Evolutionary conservation across 805 yeast genomes (phyloP).

Genomic region (Metschnikowia santaceciliae): DNA sequence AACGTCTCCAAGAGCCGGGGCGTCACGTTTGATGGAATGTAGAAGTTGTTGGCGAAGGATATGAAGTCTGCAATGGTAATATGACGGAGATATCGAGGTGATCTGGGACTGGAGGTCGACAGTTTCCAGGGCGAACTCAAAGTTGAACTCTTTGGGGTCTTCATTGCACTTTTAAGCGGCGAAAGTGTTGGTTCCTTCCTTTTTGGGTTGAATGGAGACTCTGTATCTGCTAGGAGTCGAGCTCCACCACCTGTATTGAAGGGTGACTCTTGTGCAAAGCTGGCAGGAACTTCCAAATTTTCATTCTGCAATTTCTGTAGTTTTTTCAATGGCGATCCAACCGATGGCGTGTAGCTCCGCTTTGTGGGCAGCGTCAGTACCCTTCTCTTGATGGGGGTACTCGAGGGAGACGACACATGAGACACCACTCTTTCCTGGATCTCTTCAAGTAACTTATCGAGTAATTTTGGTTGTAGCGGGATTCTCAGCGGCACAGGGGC

Average conservation of each 20-base stretch:
- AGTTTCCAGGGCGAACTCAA: conserved; percentile 11
- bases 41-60: conserved; percentile 58
- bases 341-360: conserved; percentile 27
- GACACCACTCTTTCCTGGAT: conserved; percentile 41
- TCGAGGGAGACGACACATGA: conserved; percentile 21
- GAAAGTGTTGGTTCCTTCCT: background rate
- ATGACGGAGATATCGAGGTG: conserved; percentile 15
- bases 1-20: conserved; percentile 48
- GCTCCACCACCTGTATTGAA: conserved; percentile 4
- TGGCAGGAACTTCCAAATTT: background rate
- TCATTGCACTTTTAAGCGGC: conserved; percentile 21
- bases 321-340: conserved; percentile 36
- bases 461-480: conserved; percentile 52
- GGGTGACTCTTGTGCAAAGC: conserved; percentile 10
- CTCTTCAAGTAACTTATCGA: conserved; percentile 40
- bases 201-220: conserved; percentile 13
- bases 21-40: conserved; percentile 53
- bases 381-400: conserved; percentile 15
- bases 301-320: conserved; percentile 24
- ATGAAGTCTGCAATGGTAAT: conserved; percentile 34
- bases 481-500: conserved; percentile 48
- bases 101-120: background rate
- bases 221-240: conserved; percentile 5
- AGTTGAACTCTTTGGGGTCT: conserved; percentile 8
- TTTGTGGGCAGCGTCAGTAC: conserved; percentile 14